phyloP scores from a whole-genome alignment of 2,329 filamentous ascomycete genomes.

The Sclerotinia spermophila region DNA sequence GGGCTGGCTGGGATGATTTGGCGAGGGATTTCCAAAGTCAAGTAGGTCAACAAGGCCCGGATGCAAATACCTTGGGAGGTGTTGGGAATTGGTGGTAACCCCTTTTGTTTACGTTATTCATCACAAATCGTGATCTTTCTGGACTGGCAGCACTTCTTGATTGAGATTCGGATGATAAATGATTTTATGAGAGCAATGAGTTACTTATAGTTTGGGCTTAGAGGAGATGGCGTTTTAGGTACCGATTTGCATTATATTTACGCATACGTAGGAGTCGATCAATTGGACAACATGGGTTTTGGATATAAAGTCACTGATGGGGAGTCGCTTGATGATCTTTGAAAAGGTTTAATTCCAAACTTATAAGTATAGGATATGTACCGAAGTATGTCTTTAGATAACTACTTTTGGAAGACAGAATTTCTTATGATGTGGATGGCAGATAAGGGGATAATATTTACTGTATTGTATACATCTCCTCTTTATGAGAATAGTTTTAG shows the following conservation, averaged over 20 bases:
- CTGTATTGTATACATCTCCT: background rate
- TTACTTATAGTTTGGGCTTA: background rate
- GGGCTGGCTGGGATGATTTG: conserved; percentile 39
- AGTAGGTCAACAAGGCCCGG: conserved; percentile 19
- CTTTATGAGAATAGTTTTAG: background rate
- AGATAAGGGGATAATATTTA: background rate
- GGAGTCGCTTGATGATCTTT: background rate
- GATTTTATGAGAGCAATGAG: background rate
- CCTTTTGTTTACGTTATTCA: background rate
- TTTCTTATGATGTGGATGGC: background rate
- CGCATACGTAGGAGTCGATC: background rate
- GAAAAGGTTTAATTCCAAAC: background rate
- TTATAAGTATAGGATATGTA: background rate
- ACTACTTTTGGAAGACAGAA: background rate
- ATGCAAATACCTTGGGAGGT: conserved; percentile 26
- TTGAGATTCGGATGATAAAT: background rate
- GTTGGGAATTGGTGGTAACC: conserved; percentile 34
- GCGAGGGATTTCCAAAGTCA: conserved; percentile 36
- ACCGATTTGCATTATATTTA: background rate
- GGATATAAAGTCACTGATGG: background rate
- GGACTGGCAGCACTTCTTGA: background rate
- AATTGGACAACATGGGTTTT: background rate
- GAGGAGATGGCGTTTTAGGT: background rate
- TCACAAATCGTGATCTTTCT: background rate
- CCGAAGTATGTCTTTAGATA: background rate